Percentiles rank a stretch among this genome's conserved stretches.
These are phyloP conservation scores for Tylopilus intermedius DNA, from an alignment of 768 basidiomycete genomes.

Conservation along the genomic window DNA sequence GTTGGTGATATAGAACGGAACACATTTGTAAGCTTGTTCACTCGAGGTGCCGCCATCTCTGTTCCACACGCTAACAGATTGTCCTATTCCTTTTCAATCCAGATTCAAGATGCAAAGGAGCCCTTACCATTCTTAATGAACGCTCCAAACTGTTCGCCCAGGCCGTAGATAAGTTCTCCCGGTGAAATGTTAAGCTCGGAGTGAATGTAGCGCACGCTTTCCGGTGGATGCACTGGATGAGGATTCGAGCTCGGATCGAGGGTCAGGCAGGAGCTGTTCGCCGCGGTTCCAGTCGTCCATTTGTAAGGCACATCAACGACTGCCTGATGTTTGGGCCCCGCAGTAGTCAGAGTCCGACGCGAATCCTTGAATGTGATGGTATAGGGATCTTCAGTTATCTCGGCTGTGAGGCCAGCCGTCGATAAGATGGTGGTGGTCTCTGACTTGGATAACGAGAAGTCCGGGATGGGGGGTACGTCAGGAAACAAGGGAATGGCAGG, in stretches of 20 bases:
- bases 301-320: slow-evolving; percentile 51
- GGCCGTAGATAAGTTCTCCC: slow-evolving; percentile 67
- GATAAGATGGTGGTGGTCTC: slow-evolving; percentile 28
- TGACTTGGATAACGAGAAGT: too few relatives aligned
- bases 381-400: slow-evolving; percentile 57
- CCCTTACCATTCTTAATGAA: slow-evolving; percentile 71
- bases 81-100: slow-evolving; percentile 34
- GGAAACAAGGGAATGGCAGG: too few relatives aligned
- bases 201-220: slow-evolving; percentile 21
- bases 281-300: slow-evolving; percentile 48
- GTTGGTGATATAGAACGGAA: slow-evolving; percentile 68
- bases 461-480: not conserved
- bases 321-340: slow-evolving; percentile 52
- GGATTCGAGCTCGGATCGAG: slow-evolving; percentile 59
- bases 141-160: slow-evolving; percentile 71
- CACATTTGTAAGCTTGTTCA: slow-evolving; percentile 62
- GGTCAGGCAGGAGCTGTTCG: slow-evolving; percentile 52
- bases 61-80: slow-evolving; percentile 55
- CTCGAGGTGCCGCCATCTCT: slow-evolving; percentile 50
- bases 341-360: slow-evolving; percentile 22
- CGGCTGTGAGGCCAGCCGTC: slow-evolving; percentile 26
- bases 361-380: slow-evolving; percentile 56
- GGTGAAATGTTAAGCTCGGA: slow-evolving; percentile 61
- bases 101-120: slow-evolving; percentile 15
- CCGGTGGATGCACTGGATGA: slow-evolving; percentile 38